phyloP scores from a whole-genome alignment of 495 filamentous ascomycete genomes.

The Xylaria telfairii region DNA sequence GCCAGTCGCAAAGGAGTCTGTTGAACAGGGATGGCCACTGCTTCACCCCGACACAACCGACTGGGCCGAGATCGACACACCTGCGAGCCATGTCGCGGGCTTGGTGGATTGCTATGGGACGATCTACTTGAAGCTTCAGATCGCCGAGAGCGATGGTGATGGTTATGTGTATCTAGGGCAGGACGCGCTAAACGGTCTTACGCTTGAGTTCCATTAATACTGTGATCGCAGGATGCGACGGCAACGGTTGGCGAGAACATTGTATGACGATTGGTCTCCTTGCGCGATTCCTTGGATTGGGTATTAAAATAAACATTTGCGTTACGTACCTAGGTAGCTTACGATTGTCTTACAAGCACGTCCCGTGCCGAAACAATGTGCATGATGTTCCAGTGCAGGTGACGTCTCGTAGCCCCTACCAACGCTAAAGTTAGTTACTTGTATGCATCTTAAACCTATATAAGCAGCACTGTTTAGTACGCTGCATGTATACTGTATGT shows the following conservation, averaged over 20 bases:
- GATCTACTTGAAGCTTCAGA: conserved; percentile 28
- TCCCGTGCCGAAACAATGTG: background rate
- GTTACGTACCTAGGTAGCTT: background rate
- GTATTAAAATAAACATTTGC: background rate
- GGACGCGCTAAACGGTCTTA: conserved; percentile 31
- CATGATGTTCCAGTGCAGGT: background rate
- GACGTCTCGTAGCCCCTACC: background rate
- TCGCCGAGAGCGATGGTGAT: conserved; percentile 26
- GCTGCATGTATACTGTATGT: background rate
- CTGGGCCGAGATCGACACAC: conserved; percentile 27
- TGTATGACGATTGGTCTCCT: background rate
- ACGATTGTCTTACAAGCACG: background rate
- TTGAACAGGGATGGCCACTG: conserved; percentile 16
- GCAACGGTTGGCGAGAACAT: background rate
- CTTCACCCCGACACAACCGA: conserved; percentile 33
- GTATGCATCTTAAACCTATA: background rate
- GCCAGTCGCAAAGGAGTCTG: conserved; percentile 10
- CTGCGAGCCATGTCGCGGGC: conserved; percentile 28
- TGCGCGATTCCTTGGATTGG: background rate
- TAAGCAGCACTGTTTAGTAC: background rate
- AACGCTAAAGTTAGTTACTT: background rate
- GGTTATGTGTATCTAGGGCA: conserved; percentile 34
- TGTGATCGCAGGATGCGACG: no score
- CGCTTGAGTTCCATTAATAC: conserved; percentile 1
- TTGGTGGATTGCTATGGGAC: conserved; percentile 27